Evolutionary conservation across 176 grass and related monocot genomes (phyloP).

Genomic region (Lolium multiflorum): DNA sequence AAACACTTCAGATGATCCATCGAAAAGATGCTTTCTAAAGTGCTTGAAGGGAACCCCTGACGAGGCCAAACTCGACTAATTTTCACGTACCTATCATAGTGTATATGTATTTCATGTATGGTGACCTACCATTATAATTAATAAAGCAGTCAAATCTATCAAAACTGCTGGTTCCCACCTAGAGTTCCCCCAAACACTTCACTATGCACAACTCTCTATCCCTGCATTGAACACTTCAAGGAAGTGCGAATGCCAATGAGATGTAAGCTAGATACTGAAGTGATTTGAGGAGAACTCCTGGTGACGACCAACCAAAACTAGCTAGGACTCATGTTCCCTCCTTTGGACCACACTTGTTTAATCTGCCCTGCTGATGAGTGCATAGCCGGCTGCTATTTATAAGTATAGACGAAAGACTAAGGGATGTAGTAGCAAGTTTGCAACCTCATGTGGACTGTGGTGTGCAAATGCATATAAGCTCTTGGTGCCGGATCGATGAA

Average conservation of each 20-base stretch:
- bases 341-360: slow-evolving; percentile 41
- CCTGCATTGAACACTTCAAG: neutral
- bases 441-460: neutral
- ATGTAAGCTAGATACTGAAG: slow-evolving; percentile 30
- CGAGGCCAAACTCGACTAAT: slow-evolving; percentile 44
- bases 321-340: neutral
- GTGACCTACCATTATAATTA: neutral
- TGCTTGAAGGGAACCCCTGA: slow-evolving; percentile 54
- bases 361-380: slow-evolving; percentile 45
- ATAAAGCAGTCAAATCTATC: neutral
- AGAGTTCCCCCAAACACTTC: slow-evolving; percentile 27
- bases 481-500: neutral
- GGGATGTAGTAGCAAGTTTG: neutral
- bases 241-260: neutral
- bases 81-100: neutral
- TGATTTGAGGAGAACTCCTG: slow-evolving; percentile 40
- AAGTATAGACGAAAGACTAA: slow-evolving; percentile 28
- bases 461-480: neutral
- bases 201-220: neutral
- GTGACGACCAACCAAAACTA: slow-evolving; percentile 39
- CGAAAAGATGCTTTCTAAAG: neutral
- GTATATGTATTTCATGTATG: neutral
- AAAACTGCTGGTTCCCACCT: neutral
- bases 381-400: slow-evolving; percentile 62
- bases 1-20: slow-evolving; percentile 52